phyloP scores from a whole-genome alignment of 805 yeast species.

The Saturnispora quitensis region DNA sequence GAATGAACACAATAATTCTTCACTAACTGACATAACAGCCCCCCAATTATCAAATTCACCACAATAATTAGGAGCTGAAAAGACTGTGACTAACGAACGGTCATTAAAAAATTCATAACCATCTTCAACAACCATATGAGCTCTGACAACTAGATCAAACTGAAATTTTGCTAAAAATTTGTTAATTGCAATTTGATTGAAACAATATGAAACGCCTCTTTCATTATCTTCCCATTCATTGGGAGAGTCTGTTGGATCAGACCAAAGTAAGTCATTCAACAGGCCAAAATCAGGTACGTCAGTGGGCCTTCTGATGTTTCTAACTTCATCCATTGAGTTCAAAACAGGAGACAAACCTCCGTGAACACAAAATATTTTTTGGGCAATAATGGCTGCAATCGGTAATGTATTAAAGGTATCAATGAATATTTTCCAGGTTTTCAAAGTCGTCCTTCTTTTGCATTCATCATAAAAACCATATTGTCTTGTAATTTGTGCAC shows the following conservation, averaged over 20 bases:
- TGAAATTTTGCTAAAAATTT: slow-evolving; percentile 66
- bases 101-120: slow-evolving; percentile 74
- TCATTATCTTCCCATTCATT: slow-evolving; percentile 88
- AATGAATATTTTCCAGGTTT: slow-evolving; percentile 87
- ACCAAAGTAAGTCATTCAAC: slow-evolving; percentile 71
- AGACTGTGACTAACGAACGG: slow-evolving; percentile 61
- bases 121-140: slow-evolving; percentile 83
- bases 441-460: slow-evolving; percentile 83
- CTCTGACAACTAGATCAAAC: slow-evolving; percentile 74
- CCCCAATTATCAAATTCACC: slow-evolving; percentile 94
- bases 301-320: slow-evolving; percentile 70
- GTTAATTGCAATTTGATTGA: slow-evolving; percentile 70
- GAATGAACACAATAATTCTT: slow-evolving; percentile 85
- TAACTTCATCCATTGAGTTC: slow-evolving; percentile 63
- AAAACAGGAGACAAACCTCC: slow-evolving; percentile 77
- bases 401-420: slow-evolving; percentile 96
- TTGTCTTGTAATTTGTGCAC: slow-evolving; percentile 93
- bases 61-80: slow-evolving; percentile 69
- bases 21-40: slow-evolving; percentile 95
- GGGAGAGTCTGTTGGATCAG: slow-evolving; percentile 75
- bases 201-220: slow-evolving; percentile 76
- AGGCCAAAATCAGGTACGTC: slow-evolving; percentile 82
- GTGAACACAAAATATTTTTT: slow-evolving; percentile 87
- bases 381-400: slow-evolving; percentile 90
- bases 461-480: slow-evolving; percentile 98